phyloP scores from a whole-genome alignment of 2,329 filamentous ascomycete species.

The Colletotrichum sp. region DNA sequence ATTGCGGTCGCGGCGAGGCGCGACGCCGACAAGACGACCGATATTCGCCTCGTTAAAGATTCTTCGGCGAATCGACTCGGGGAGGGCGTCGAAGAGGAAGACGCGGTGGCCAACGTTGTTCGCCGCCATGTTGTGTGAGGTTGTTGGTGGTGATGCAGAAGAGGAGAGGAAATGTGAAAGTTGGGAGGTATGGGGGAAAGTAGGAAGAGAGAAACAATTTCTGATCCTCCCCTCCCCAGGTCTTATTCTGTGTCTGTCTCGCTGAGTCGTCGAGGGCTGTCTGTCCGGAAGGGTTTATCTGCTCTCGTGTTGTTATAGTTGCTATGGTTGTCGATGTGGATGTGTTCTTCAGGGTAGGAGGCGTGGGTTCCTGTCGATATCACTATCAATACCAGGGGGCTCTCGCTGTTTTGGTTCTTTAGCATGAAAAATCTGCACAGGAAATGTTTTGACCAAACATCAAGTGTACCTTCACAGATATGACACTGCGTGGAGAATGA shows the following conservation, averaged over 20 bases:
- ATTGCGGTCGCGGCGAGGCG: neutral
- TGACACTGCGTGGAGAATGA: neutral
- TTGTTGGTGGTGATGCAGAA: neutral
- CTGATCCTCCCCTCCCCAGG: neutral
- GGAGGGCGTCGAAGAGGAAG: neutral
- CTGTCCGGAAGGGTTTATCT: neutral
- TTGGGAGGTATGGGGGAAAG: neutral
- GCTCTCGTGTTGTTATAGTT: neutral
- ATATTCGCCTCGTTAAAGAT: neutral
- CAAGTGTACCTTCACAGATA: neutral
- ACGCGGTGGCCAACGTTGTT: neutral
- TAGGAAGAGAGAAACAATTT: neutral
- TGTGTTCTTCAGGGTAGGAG: neutral
- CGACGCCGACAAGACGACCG: neutral
- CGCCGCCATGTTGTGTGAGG: neutral
- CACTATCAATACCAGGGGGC: neutral
- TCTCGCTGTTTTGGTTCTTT: neutral
- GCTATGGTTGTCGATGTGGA: neutral
- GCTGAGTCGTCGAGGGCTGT: neutral
- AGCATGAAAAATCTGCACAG: neutral
- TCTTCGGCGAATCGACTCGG: neutral
- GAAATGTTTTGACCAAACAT: neutral
- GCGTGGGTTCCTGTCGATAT: neutral
- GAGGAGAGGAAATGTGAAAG: neutral
- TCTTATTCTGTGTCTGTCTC: neutral